Evolutionary conservation across 768 basidiomycete species (phyloP).

Genomic region (Russula sp.): DNA sequence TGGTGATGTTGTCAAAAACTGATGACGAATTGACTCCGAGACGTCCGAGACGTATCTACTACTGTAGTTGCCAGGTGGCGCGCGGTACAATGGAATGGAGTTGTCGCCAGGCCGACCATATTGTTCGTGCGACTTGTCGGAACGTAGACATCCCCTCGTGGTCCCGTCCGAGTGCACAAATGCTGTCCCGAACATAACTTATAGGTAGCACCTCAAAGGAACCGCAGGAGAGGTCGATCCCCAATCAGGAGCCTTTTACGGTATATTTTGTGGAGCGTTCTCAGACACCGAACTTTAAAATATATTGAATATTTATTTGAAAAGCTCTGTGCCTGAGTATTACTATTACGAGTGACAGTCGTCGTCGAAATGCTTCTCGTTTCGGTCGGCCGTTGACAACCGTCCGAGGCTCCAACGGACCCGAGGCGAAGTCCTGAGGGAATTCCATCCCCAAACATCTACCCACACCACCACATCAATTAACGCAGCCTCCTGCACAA

Average conservation of each 20-base stretch:
- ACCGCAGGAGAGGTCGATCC: background rate
- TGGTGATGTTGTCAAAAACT: background rate
- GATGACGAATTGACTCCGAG: too few relatives aligned
- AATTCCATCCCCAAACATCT: background rate
- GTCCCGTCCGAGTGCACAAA: background rate
- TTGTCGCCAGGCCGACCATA: conserved; percentile 3
- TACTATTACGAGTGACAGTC: too few relatives aligned
- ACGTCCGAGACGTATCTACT: too few relatives aligned
- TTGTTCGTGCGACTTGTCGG: background rate
- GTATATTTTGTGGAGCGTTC: too few relatives aligned
- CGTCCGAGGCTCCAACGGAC: background rate
- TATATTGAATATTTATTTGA: background rate
- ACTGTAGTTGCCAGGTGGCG: background rate
- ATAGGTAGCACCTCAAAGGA: background rate
- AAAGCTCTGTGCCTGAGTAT: background rate
- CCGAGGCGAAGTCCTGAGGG: too few relatives aligned
- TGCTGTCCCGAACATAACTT: background rate
- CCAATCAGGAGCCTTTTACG: background rate
- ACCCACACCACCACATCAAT: background rate
- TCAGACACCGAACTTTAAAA: background rate
- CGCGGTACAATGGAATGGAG: background rate
- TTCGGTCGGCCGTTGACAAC: background rate
- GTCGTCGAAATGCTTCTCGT: background rate
- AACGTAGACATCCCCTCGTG: background rate
- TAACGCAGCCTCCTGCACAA: background rate